phyloP scores from a whole-genome alignment of 2,329 filamentous ascomycete genomes.

The Fusarium sublunatum region DNA sequence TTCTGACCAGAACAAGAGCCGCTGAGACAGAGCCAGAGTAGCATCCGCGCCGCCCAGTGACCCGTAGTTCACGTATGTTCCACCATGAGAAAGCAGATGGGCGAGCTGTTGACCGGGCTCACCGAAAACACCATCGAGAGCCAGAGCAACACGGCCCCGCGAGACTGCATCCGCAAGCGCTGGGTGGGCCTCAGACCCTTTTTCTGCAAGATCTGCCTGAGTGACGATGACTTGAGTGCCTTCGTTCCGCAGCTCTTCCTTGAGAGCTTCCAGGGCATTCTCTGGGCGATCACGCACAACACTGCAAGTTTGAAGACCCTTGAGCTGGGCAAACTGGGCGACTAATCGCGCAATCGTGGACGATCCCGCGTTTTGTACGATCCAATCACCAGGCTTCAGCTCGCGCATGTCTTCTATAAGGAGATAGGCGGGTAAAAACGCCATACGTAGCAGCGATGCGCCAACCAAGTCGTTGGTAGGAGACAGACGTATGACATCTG shows the following conservation, averaged over 20 bases:
- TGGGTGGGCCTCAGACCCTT: slow-evolving; percentile 1
- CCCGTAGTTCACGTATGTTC: slow-evolving; percentile 12
- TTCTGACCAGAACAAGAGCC: slow-evolving; percentile 17
- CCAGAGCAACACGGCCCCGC: slow-evolving; percentile 1
- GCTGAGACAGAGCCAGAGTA: slow-evolving; percentile 1
- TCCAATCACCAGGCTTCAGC: slow-evolving; percentile 28
- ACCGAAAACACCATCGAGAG: slow-evolving; percentile 17
- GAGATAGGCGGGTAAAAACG: slow-evolving; percentile 22
- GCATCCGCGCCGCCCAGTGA: slow-evolving; percentile 4
- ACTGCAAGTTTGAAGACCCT: slow-evolving; percentile 18
- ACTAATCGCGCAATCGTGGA: slow-evolving; percentile 19
- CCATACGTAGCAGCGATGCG: slow-evolving; percentile 19
- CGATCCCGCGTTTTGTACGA: slow-evolving; percentile 25
- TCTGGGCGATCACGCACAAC: slow-evolving; percentile 19
- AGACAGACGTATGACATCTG: slow-evolving; percentile 13
- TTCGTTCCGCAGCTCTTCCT: slow-evolving; percentile 5
- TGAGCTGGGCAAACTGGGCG: slow-evolving; percentile 21
- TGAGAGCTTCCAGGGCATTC: neutral
- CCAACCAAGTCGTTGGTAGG: slow-evolving; percentile 1
- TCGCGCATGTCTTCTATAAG: slow-evolving; percentile 17
- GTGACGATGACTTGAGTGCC: slow-evolving; percentile 10
- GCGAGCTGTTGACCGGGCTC: slow-evolving; percentile 14
- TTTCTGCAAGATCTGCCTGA: neutral
- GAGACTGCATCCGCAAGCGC: slow-evolving; percentile 14
- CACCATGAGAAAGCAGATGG: neutral